Percentiles rank a stretch among this genome's conserved stretches.
phyloP scores from a whole-genome alignment of 768 basidiomycete species.

The Daedalea quercina region DNA sequence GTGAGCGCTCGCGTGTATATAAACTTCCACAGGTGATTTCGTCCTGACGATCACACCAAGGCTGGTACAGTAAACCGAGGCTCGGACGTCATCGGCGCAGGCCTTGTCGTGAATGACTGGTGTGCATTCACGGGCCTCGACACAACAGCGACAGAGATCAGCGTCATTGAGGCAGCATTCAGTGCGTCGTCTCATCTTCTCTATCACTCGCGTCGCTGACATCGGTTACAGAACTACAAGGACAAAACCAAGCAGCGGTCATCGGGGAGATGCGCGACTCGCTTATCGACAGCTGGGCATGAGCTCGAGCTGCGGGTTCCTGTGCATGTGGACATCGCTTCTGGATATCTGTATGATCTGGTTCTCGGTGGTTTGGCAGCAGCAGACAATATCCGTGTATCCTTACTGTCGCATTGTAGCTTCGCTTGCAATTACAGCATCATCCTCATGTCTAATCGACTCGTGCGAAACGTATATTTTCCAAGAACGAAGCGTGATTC shows the following conservation, averaged over 20 bases:
- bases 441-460: background rate
- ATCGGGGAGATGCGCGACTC: slow-evolving; percentile 57
- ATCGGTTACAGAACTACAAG: slow-evolving; percentile 41
- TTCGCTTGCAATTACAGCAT: background rate
- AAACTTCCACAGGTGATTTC: too few relatives aligned
- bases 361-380: background rate
- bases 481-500: too few relatives aligned
- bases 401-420: background rate
- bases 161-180: slow-evolving; percentile 96
- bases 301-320: slow-evolving; percentile 11
- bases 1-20: slow-evolving; percentile 40
- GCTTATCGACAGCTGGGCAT: slow-evolving; percentile 81
- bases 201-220: slow-evolving; percentile 6
- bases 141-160: slow-evolving; percentile 99
- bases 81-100: slow-evolving; percentile 96
- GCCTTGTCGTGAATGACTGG: slow-evolving; percentile 98
- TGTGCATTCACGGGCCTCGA: slow-evolving; percentile 98
- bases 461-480: too few relatives aligned
- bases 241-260: slow-evolving; percentile 45
- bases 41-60: slow-evolving; percentile 29
- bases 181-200: slow-evolving; percentile 47
- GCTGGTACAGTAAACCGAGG: slow-evolving; percentile 98
- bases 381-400: background rate
- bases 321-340: background rate
- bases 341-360: background rate